A percentile compares a stretch with the other conserved stretches of the same genome.
phyloP scores from a whole-genome alignment of 306 rosid genomes.

The Malus fusca region DNA sequence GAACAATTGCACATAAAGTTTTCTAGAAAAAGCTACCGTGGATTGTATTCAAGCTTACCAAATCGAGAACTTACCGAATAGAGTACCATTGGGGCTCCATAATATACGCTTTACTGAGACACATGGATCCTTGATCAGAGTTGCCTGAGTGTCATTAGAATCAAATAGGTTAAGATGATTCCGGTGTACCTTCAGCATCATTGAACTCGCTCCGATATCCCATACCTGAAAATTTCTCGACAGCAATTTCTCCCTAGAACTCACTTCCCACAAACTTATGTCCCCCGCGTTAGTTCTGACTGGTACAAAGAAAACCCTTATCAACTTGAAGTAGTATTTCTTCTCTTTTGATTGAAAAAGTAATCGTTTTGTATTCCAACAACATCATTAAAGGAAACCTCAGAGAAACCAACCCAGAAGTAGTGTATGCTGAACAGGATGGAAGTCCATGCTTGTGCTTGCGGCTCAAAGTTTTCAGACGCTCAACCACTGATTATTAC shows the following conservation, averaged over 20 bases:
- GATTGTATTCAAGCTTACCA: slow-evolving; percentile 36
- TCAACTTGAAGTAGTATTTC: background rate
- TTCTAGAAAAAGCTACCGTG: background rate
- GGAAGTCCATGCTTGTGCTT: slow-evolving; percentile 80
- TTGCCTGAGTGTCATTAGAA: slow-evolving; percentile 46
- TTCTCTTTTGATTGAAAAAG: background rate
- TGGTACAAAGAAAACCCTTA: background rate
- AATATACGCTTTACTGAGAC: slow-evolving; percentile 78
- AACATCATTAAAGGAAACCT: background rate
- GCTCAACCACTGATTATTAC: too few relatives aligned
- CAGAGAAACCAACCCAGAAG: slow-evolving; percentile 58
- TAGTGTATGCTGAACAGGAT: slow-evolving; percentile 73
- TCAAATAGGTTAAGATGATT: background rate
- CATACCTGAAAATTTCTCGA: slow-evolving; percentile 67
- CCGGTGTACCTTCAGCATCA: slow-evolving; percentile 56
- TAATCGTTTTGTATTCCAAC: background rate
- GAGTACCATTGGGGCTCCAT: slow-evolving; percentile 86
- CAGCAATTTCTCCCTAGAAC: slow-evolving; percentile 64
- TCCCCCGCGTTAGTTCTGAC: slow-evolving; percentile 88
- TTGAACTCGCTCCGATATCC: slow-evolving; percentile 66
- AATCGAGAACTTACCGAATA: slow-evolving; percentile 68
- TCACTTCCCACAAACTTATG: slow-evolving; percentile 87
- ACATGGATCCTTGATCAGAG: slow-evolving; percentile 72
- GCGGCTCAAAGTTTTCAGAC: too few relatives aligned
- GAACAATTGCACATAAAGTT: slow-evolving; percentile 1